Base-by-base conservation (phyloP, 73 alveolate species). In the Blepharisma stoltei region DNA sequence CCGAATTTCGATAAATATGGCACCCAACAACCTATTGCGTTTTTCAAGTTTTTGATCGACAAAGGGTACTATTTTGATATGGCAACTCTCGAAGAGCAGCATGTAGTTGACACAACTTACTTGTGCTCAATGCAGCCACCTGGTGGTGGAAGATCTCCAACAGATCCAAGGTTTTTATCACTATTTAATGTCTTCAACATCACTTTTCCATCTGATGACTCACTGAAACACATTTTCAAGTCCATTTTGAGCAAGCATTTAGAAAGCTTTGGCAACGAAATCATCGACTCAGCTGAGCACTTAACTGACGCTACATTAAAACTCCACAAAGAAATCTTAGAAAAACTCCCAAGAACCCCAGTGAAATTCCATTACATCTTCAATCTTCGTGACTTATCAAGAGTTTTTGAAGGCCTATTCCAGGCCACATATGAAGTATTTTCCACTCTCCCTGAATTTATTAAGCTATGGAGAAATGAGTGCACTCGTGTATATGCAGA, bases 111-210 rank as follows among this genome's bases (percentile, higher is more conserved):
- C 81, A 95, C 99, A 54, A 93, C 96, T 78, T 97, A 90, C 76
- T 92, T 97, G 49, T 97, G 98, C 38, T 97, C 99, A 41, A 94
- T 96, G 90, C 87, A 96, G 32, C 99, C 99, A 6, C 99, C 99
- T 41, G 99, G 99, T 54, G 99, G 99, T 83, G 99, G 99, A 79
- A 93, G 97, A 77, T 94, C 94, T 87, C 88, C 94, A 44, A 90
- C 97, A 7, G 99, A 97, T 76, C 99, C 99, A 6, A 89, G 99
- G 54, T 96, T 96, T 81, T 88, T 97, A 79, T 84, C 99, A 18
- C 93, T 97, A 80, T 96, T 92, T 87, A 88, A 92, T 65, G 84
- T 90, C 67, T 94, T 93, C 76, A 89, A 92, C 80, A 82, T 95
- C 55, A 77, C 95, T 14, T 92, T 94, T 83, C 99, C 98, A 7